Conservation (phyloP, 768 basidiomycete species). For the Mycena sanguinolenta region DNA sequence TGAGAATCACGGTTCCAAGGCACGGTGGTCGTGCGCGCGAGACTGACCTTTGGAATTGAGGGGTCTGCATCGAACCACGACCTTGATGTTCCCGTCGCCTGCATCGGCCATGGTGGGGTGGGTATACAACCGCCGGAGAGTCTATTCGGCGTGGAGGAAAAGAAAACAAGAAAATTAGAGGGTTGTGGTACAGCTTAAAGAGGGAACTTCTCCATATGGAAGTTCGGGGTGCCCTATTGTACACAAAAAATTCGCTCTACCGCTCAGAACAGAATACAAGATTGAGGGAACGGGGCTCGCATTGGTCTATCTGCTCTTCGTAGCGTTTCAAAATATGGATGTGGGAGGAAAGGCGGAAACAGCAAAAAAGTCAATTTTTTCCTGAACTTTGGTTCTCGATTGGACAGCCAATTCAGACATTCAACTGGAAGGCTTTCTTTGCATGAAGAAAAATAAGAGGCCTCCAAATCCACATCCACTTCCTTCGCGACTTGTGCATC, state of each 20-base stretch:
- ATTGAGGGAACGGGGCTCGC: not conserved
- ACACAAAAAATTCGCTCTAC: not conserved
- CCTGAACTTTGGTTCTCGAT: too few species aligned
- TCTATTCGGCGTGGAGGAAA: conserved; percentile 22
- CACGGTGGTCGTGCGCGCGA: conserved; percentile 45
- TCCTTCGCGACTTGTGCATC: not conserved
- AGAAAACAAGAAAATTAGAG: conserved; percentile 28
- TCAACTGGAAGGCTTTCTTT: too few species aligned
- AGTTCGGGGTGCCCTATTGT: not conserved
- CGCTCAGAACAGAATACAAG: not conserved
- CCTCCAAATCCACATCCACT: not conserved
- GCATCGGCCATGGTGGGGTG: conserved; percentile 72
- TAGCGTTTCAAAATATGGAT: too few species aligned
- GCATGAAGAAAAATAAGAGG: too few species aligned
- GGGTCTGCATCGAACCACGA: conserved; percentile 95
- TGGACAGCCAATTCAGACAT: too few species aligned
- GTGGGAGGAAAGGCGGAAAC: too few species aligned
- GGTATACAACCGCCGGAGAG: conserved; percentile 27
- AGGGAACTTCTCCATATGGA: not conserved
- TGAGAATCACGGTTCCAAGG: not conserved
- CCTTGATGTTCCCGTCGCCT: conserved; percentile 92
- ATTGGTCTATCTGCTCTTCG: not conserved
- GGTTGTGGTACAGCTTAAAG: conserved; percentile 31
- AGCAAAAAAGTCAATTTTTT: too few species aligned
- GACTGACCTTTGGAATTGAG: conserved; percentile 89